Evolutionary conservation across 1,284 basidiomycete species (phyloP).

Genomic region (Papiliotrema fonsecae): DNA sequence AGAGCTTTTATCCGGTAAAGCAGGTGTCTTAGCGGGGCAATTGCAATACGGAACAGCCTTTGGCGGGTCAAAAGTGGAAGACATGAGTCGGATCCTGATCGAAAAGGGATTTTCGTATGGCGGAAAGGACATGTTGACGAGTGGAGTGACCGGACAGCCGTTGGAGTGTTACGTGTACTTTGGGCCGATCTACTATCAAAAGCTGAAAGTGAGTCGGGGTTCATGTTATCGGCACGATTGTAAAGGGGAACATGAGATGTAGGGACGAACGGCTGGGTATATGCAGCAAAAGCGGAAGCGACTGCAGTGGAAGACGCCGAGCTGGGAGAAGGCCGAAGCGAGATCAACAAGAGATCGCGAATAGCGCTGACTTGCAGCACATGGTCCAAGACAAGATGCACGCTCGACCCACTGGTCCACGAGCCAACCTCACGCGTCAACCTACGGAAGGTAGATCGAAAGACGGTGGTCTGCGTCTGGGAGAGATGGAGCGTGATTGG

Average conservation of each 20-base stretch:
- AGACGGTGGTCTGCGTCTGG: slow-evolving; percentile 92
- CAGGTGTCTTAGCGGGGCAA: slow-evolving; percentile 46
- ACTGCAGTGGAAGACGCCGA: too few relatives aligned
- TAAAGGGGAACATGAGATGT: too few relatives aligned
- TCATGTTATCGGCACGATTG: too few relatives aligned
- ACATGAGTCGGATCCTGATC: slow-evolving; percentile 93
- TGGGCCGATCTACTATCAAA: slow-evolving; percentile 96
- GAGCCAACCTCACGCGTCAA: slow-evolving; percentile 93
- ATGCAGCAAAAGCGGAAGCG: too few relatives aligned
- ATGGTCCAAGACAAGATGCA: slow-evolving; percentile 99
- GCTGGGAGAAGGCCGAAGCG: too few relatives aligned
- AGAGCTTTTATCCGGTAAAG: slow-evolving; percentile 92
- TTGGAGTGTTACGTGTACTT: slow-evolving; percentile 97
- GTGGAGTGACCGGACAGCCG: slow-evolving; percentile 94
- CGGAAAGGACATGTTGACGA: slow-evolving; percentile 97
- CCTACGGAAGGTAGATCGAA: slow-evolving; percentile 97
- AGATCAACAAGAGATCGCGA: neutral
- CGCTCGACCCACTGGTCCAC: slow-evolving; percentile 90
- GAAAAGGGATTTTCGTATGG: slow-evolving; percentile 95
- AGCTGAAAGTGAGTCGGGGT: slow-evolving; percentile 45
- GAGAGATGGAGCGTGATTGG: slow-evolving; percentile 98
- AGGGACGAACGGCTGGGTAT: too few relatives aligned
- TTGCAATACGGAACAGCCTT: slow-evolving; percentile 70
- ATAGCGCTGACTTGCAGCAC: slow-evolving; percentile 51
- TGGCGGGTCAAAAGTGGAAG: slow-evolving; percentile 97